These are phyloP conservation scores for Neurospora pannonica DNA, from an alignment of 495 filamentous ascomycete genomes.

Conservation along the genomic window DNA sequence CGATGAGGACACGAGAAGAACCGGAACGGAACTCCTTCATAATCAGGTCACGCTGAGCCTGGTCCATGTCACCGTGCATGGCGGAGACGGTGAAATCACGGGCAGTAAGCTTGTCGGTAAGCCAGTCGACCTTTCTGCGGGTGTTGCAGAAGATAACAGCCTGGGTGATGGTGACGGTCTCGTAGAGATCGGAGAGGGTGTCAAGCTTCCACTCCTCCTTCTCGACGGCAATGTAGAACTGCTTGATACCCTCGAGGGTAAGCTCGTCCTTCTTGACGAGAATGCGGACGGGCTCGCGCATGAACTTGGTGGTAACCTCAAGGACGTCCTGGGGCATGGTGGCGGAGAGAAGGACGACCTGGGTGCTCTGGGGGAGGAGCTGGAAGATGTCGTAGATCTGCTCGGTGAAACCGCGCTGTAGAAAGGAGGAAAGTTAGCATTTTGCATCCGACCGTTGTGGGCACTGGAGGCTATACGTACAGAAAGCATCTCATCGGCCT, in stretches of 20 bases:
- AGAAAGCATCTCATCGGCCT: constrained; percentile 87
- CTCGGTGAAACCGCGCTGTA: constrained; percentile 88
- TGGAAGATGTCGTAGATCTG: constrained; percentile 99
- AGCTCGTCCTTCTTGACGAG: constrained; percentile 99
- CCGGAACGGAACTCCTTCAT: constrained; percentile 99
- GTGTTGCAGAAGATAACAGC: constrained; percentile 99
- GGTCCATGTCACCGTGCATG: constrained; percentile 99
- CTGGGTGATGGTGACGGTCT: constrained; percentile 97
- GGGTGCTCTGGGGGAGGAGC: constrained; percentile 88
- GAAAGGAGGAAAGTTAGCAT: constrained; percentile 6
- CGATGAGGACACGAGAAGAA: constrained; percentile 93
- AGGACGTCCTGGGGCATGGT: constrained; percentile 97
- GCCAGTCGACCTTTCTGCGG: constrained; percentile 97
- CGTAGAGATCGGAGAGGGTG: constrained; percentile 98
- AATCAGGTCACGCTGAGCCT: constrained; percentile 93
- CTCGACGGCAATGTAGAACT: constrained; percentile 98
- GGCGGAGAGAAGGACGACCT: constrained; percentile 95
- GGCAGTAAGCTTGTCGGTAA: constrained; percentile 97
- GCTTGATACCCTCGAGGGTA: constrained; percentile 95
- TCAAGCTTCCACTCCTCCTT: constrained; percentile 99
- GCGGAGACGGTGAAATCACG: constrained; percentile 96
- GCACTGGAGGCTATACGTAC: constrained; percentile 40
- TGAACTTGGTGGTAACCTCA: constrained; percentile 99
- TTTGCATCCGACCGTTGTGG: not conserved
- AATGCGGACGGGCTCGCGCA: constrained; percentile 97